Percentiles rank a stretch among this genome's conserved stretches.
phyloP scores from a whole-genome alignment of 345 rosid species.

The Cardamine chenopodiifolia region DNA sequence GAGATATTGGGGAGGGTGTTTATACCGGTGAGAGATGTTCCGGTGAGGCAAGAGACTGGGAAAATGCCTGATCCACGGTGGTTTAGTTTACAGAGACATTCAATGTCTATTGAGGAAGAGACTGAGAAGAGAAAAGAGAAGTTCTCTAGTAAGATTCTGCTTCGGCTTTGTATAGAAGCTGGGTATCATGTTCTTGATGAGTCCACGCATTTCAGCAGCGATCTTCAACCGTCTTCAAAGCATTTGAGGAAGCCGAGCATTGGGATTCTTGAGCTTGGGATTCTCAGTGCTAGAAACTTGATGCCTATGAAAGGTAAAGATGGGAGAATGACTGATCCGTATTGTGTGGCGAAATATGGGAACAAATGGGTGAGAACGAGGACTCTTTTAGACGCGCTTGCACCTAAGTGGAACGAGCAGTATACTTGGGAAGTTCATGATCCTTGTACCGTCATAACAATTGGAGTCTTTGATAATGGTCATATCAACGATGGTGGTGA shows the following conservation, averaged over 20 bases:
- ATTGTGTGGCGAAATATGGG: conserved; percentile 95
- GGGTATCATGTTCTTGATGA: conserved; percentile 99
- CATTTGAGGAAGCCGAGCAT: conserved; percentile 69
- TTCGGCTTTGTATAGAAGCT: conserved; percentile 65
- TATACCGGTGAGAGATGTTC: conserved; percentile 56
- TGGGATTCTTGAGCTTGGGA: conserved; percentile 86
- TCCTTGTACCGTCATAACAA: conserved; percentile 91
- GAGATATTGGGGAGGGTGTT: conserved; percentile 64
- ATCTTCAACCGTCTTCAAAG: conserved; percentile 91
- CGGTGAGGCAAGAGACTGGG: conserved; percentile 55
- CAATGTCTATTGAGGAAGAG: conserved; percentile 53
- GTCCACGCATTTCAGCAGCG: conserved; percentile 90
- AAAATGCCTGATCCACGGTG: conserved; percentile 71
- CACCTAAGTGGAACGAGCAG: conserved; percentile 91
- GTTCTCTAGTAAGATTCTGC: conserved; percentile 81
- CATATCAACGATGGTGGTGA: conserved; percentile 78
- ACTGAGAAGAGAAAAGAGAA: conserved; percentile 73
- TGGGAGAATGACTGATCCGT: conserved; percentile 79
- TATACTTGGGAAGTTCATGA: conserved; percentile 97
- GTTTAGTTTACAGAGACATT: conserved; percentile 66
- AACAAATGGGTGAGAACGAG: conserved; percentile 97
- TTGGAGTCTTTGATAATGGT: conserved; percentile 82
- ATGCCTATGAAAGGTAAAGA: conserved; percentile 87
- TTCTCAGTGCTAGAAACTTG: conserved; percentile 79
- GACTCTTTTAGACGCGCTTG: conserved; percentile 76